Conservation (phyloP, 164 flowering plant species). For the Euptelea pleiosperma region DNA sequence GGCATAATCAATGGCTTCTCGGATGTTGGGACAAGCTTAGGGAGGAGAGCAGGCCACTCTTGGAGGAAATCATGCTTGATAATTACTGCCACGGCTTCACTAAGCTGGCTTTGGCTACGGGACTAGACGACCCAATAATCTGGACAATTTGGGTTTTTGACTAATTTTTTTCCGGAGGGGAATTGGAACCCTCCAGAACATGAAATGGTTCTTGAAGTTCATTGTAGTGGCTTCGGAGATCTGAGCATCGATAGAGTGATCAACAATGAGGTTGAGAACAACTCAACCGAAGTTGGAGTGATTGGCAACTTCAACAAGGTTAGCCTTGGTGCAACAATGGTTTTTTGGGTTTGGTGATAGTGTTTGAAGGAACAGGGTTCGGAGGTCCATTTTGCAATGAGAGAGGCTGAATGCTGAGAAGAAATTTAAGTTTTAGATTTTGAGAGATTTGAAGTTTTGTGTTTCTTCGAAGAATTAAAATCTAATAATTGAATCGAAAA, state of each 20-base stretch:
- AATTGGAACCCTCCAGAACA: constrained; percentile 52
- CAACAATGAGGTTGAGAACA: constrained; percentile 72
- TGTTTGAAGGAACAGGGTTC: constrained; percentile 72
- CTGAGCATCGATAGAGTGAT: constrained; percentile 59
- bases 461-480: too few species aligned
- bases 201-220: constrained; percentile 83
- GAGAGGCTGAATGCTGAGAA: too few species aligned
- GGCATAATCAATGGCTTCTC: constrained; percentile 51
- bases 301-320: constrained; percentile 62
- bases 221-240: constrained; percentile 87
- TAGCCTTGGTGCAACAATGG: constrained; percentile 73
- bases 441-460: too few species aligned
- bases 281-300: constrained; percentile 65
- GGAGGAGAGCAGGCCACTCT: constrained; percentile 68
- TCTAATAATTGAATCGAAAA: too few species aligned
- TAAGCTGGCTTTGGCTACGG: constrained; percentile 69
- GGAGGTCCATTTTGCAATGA: constrained; percentile 43
- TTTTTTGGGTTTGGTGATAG: constrained; percentile 66
- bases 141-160: constrained; percentile 70
- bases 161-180: constrained; percentile 79
- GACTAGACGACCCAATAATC: constrained; percentile 60
- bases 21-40: constrained; percentile 64
- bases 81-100: constrained; percentile 76
- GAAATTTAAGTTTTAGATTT: too few species aligned
- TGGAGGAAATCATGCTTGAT: constrained; percentile 85